Percentiles rank a stretch among this genome's conserved stretches.
Evolutionary conservation across 768 basidiomycete genomes (phyloP).

Genomic region (Hypsizygus marmoreus): DNA sequence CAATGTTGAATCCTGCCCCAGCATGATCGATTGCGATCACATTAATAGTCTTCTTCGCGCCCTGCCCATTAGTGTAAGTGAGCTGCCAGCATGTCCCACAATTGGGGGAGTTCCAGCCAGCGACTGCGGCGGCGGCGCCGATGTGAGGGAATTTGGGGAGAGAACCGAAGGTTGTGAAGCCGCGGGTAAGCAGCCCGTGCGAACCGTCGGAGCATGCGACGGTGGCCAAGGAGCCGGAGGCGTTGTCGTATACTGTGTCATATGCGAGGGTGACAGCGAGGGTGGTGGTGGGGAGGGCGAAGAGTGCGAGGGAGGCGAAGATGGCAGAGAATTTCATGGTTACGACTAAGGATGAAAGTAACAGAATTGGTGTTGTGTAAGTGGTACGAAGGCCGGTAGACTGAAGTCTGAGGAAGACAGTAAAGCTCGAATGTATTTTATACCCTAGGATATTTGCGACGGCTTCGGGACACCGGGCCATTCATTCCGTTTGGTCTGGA

Average conservation of each 20-base stretch:
- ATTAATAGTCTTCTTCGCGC: constrained; percentile 34
- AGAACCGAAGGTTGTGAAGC: constrained; percentile 43
- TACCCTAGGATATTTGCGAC: neutral
- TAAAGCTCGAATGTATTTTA: neutral
- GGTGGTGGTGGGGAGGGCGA: constrained; percentile 5
- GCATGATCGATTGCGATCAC: constrained; percentile 48
- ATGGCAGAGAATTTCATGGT: constrained; percentile 36
- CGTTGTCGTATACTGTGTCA: constrained; percentile 45
- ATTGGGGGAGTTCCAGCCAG: constrained; percentile 43
- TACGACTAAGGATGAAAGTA: neutral
- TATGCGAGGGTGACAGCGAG: constrained; percentile 26
- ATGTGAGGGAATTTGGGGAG: constrained; percentile 57
- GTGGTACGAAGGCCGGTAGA: neutral
- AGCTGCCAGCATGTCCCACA: constrained; percentile 61
- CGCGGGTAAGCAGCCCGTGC: constrained; percentile 41
- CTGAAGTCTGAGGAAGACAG: neutral
- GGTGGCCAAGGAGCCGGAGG: constrained; percentile 27
- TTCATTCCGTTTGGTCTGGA: neutral
- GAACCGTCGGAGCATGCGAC: constrained; percentile 52
- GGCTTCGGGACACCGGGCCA: neutral
- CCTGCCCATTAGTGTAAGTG: constrained; percentile 34
- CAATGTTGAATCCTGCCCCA: constrained; percentile 21
- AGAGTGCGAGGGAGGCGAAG: constrained; percentile 26
- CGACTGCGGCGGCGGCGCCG: constrained; percentile 47
- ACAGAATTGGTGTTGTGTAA: no score